Evolutionary conservation across 73 alveolate species (phyloP).

Genomic region (Loxodes magnus): DNA sequence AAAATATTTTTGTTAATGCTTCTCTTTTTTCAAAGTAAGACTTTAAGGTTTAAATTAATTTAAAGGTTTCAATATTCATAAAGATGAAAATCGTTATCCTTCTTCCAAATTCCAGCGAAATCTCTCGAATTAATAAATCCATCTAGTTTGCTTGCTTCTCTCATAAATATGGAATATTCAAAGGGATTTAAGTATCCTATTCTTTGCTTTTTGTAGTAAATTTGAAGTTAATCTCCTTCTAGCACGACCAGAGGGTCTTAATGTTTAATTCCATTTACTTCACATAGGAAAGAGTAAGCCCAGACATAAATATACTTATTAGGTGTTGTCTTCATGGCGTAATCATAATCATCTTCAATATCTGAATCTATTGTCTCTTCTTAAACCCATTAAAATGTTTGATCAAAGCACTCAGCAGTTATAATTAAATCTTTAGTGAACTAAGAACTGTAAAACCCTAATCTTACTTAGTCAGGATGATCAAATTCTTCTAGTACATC

Average conservation of each 20-base stretch:
- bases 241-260: conserved; percentile 49
- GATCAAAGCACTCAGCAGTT: conserved; percentile 50
- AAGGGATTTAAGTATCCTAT: conserved; percentile 44
- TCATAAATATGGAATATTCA: conserved; percentile 69
- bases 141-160: conserved; percentile 61
- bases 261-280: conserved; percentile 53
- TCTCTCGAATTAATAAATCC: conserved; percentile 40
- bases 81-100: conserved; percentile 10
- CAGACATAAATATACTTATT: conserved; percentile 38
- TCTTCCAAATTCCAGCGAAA: conserved; percentile 71
- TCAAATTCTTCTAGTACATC: conserved; percentile 33
- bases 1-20: too few relatives aligned
- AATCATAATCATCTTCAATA: conserved; percentile 58
- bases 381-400: conserved; percentile 28
- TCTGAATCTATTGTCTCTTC: conserved; percentile 33
- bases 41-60: too few relatives aligned
- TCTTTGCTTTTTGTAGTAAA: conserved; percentile 31
- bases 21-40: too few relatives aligned
- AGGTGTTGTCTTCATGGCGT: conserved; percentile 35
- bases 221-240: conserved; percentile 53
- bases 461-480: conserved; percentile 40
- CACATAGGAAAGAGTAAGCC: conserved; percentile 40
- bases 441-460: conserved; percentile 64
- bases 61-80: too few relatives aligned
- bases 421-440: conserved; percentile 29